Base-by-base conservation (phyloP, 352 stramenopile species). In the Pythium aristosporum region DNA sequence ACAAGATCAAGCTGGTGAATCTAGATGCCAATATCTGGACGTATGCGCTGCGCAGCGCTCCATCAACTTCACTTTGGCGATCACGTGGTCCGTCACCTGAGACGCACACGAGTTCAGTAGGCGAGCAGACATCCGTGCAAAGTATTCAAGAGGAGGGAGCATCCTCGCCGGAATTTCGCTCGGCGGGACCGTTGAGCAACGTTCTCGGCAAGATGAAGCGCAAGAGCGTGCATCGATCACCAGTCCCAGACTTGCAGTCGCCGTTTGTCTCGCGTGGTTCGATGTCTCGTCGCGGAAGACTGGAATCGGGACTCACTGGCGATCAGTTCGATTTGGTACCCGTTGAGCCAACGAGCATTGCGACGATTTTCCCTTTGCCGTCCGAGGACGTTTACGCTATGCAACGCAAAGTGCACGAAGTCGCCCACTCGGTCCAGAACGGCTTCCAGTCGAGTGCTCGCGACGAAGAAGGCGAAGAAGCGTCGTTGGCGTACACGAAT, bases 21-120 rank as follows among this genome's bases (percentile, higher is more conserved):
- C 69, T 92, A 28, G 84, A 92, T 55, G 84, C 80, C 2, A 89
- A 88, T 52, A 85, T 92, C 25, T 92, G 84, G 84, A 85, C 76
- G 21, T 88, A 91, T 44, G 71, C 79, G 1, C 53, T 65, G 11
- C 30, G 25, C 32, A 58, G 30, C 30, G 44, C 37, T 10, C 23
- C 25, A 3, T 39, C 60, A 6, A 60, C 52, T 34, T 56, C 59
- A 10, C 21, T 63, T 2, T 67, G 65, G 60, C 55, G 65, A 44
- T 36, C 53, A 12, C 58, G 60, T 5, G 48, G 37, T 10, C 48
- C 41, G 13, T 65, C 54, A 8, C 69, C 66, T 25, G 57, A 74
- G 2, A 69, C 44, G 7, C n/a, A 28, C 12, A 50, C 41, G 15
- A 39, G 23, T 6, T 34, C 30, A 11, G 28, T 34, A 18, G 28